Percentiles rank a stretch among this genome's conserved stretches.
Conservation (phyloP, 2,329 filamentous ascomycete genomes). For the Paraphoma sp. region DNA sequence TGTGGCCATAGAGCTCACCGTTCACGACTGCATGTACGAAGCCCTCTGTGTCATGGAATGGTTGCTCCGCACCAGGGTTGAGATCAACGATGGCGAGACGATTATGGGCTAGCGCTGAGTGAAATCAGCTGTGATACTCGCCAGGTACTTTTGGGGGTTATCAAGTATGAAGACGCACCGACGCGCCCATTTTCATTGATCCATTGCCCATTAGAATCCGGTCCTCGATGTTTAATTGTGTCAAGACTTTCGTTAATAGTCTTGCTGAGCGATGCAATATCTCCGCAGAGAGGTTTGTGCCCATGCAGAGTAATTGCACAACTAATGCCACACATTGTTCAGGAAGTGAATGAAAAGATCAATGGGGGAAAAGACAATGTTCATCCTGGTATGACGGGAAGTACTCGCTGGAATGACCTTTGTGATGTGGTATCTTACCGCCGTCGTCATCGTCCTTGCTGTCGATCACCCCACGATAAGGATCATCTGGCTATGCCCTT, state of each 20-base stretch:
- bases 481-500: background rate
- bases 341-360: background rate
- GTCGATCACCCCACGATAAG: constrained; percentile 3
- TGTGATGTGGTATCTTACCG: background rate
- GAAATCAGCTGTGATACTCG: background rate
- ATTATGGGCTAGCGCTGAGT: constrained; percentile 30
- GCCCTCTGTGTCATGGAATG: constrained; percentile 25
- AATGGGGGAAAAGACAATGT: background rate
- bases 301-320: constrained; percentile 20
- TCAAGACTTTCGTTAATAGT: constrained; percentile 19
- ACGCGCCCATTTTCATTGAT: constrained; percentile 53
- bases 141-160: too few relatives aligned
- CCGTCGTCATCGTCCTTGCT: background rate
- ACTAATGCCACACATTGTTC: constrained; percentile 22
- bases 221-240: constrained; percentile 53
- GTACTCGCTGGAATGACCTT: background rate
- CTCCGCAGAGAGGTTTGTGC: constrained; percentile 9
- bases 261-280: constrained; percentile 9
- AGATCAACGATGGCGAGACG: constrained; percentile 37
- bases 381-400: background rate
- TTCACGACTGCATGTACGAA: constrained; percentile 64
- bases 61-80: constrained; percentile 27
- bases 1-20: constrained; percentile 65
- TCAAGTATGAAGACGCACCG: constrained; percentile 32
- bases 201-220: constrained; percentile 56